phyloP scores from a whole-genome alignment of 129 eudicot genomes.

The Flaveria linearis region DNA sequence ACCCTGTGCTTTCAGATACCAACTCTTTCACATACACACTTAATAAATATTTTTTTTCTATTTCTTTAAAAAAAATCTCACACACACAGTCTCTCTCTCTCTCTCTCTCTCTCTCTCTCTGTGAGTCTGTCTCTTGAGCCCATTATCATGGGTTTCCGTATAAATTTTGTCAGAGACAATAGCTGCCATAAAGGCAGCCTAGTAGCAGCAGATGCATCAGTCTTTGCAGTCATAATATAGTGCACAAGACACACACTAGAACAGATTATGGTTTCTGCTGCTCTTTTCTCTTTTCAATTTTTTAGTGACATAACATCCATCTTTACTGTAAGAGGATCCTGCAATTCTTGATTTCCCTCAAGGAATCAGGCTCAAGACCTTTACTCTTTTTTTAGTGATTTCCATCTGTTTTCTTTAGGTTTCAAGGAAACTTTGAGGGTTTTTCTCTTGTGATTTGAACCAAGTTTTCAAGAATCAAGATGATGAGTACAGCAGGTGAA shows the following conservation, averaged over 20 bases:
- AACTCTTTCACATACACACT: conserved; percentile 37
- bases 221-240: conserved; percentile 68
- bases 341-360: not conserved
- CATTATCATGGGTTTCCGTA: conserved; percentile 74
- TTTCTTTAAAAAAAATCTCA: not conserved
- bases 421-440: not conserved
- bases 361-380: not conserved
- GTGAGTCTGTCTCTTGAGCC: conserved; percentile 9
- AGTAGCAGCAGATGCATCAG: conserved; percentile 55
- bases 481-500: conserved; percentile 16
- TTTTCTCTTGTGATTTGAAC: not conserved
- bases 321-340: not conserved
- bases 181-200: conserved; percentile 71
- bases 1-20: conserved; percentile 46
- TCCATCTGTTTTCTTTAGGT: not conserved
- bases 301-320: conserved; percentile 17
- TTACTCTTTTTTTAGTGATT: not conserved
- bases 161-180: conserved; percentile 63
- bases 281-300: conserved; percentile 15
- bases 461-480: conserved; percentile 12
- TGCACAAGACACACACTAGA: conserved; percentile 28
- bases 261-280: not conserved
- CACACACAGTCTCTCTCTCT: not conserved
- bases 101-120: not conserved
- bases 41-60: not conserved